Percentiles rank a stretch among this genome's conserved stretches.
Evolutionary conservation across 306 rosid species (phyloP).

Genomic region (Fragaria nilgerrensis): DNA sequence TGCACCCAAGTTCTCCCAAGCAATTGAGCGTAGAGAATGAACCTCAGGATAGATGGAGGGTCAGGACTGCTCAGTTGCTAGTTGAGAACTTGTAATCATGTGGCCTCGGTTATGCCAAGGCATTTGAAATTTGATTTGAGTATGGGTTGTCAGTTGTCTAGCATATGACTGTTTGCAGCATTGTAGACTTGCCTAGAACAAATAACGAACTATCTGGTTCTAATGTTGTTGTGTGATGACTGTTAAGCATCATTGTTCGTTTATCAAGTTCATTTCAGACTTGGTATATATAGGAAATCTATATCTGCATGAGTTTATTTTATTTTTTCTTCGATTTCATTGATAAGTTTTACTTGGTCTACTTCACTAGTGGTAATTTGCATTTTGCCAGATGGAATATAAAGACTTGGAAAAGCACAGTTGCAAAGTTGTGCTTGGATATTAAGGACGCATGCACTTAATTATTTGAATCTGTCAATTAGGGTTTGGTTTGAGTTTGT

Average conservation of each 20-base stretch:
- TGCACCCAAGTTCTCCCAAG: not conserved
- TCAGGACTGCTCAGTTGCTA: not conserved
- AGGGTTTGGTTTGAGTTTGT: not conserved
- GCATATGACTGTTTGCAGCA: not conserved
- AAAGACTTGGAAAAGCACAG: not conserved
- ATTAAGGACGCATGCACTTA: too few relatives aligned
- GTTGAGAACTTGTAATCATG: not conserved
- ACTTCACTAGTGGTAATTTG: not conserved
- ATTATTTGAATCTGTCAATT: too few relatives aligned
- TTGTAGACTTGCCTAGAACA: not conserved
- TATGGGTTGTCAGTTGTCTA: not conserved
- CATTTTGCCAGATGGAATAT: not conserved
- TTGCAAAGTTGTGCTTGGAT: too few relatives aligned
- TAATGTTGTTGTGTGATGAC: not conserved
- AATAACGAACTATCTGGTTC: not conserved
- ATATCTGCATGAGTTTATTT: not conserved
- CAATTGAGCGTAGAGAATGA: not conserved
- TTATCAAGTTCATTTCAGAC: not conserved
- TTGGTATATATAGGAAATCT: not conserved
- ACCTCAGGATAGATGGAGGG: slow-evolving; percentile 3
- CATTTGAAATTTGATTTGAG: not conserved
- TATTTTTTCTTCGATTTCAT: not conserved
- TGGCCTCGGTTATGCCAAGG: not conserved
- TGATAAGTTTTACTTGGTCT: not conserved
- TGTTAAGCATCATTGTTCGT: not conserved